Evolutionary conservation across 768 basidiomycete species (phyloP).

Genomic region (Trametes elegans): DNA sequence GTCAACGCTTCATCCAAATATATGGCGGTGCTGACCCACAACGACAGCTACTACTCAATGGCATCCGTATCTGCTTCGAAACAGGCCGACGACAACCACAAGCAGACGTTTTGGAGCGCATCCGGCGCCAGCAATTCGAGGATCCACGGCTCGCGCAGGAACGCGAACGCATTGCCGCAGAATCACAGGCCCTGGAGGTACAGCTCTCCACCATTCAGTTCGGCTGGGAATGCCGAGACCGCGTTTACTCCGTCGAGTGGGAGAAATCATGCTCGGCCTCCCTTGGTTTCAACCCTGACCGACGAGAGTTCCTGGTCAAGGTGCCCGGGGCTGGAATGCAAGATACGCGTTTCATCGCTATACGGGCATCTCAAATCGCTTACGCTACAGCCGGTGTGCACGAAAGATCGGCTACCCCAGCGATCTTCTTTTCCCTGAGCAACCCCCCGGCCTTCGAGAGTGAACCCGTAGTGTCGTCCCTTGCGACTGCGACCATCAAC

Average conservation of each 20-base stretch:
- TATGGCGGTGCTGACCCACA: constrained; percentile 33
- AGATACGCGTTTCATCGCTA: constrained; percentile 35
- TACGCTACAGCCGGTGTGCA: constrained; percentile 38
- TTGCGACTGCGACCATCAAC: too few species aligned
- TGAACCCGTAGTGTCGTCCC: too few species aligned
- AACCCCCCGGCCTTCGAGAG: constrained; percentile 42
- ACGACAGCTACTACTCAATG: constrained; percentile 31
- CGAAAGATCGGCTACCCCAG: constrained; percentile 12
- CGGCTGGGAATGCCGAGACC: constrained; percentile 62
- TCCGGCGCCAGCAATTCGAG: constrained; percentile 35
- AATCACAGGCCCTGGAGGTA: constrained; percentile 32
- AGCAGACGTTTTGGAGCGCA: constrained; percentile 37
- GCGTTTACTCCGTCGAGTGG: constrained; percentile 57
- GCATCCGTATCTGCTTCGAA: constrained; percentile 29
- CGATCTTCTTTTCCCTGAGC: constrained; percentile 42
- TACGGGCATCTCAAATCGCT: constrained; percentile 44
- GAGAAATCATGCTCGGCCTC: constrained; percentile 36
- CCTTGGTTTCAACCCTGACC: constrained; percentile 40
- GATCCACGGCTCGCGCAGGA: constrained; percentile 39
- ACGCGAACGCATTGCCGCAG: constrained; percentile 31
- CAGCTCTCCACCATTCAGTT: constrained; percentile 47
- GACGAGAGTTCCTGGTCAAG: constrained; percentile 46
- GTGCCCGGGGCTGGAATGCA: constrained; percentile 19
- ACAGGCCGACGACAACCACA: constrained; percentile 14
- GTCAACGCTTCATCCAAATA: constrained; percentile 40